These are phyloP conservation scores for Lachnellula cervina DNA, from an alignment of 2,329 filamentous ascomycete genomes.

Conservation along the genomic window DNA sequence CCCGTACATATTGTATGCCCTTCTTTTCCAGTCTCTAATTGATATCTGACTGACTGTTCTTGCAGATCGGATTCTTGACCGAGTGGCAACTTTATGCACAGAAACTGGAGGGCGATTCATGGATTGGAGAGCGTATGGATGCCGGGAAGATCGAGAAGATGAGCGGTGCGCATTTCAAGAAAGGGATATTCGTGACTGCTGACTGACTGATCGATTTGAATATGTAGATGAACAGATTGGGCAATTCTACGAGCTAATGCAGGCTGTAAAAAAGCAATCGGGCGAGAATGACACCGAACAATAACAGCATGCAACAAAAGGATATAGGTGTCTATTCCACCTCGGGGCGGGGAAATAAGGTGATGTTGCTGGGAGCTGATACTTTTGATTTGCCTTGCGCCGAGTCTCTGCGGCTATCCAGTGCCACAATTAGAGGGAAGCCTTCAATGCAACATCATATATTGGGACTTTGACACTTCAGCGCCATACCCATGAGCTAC, in stretches of 20 bases:
- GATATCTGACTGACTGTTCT: constrained; percentile 1
- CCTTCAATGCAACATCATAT: too few species aligned
- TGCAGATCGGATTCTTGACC: constrained; percentile 85
- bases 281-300: constrained; percentile 17
- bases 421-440: too few species aligned
- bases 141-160: constrained; percentile 81
- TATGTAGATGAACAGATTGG: constrained; percentile 79
- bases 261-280: constrained; percentile 54
- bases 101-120: constrained; percentile 79
- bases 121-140: constrained; percentile 82
- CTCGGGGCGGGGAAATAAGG: not conserved
- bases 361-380: too few species aligned
- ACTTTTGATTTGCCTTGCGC: too few species aligned
- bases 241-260: constrained; percentile 92
- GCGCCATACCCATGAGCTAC: too few species aligned
- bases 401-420: too few species aligned
- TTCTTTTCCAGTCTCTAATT: not conserved
- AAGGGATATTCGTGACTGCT: not conserved
- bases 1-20: constrained; percentile 76
- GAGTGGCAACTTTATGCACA: constrained; percentile 97
- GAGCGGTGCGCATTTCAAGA: constrained; percentile 56
- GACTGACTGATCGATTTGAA: constrained; percentile 5
- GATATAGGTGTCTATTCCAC: too few species aligned
- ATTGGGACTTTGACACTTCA: too few species aligned
- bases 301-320: not conserved